Evolutionary conservation across 2,329 filamentous ascomycete species (phyloP), one percentile per base, ranked within the genome.

Genomic region (Monilinia fructicola): DNA sequence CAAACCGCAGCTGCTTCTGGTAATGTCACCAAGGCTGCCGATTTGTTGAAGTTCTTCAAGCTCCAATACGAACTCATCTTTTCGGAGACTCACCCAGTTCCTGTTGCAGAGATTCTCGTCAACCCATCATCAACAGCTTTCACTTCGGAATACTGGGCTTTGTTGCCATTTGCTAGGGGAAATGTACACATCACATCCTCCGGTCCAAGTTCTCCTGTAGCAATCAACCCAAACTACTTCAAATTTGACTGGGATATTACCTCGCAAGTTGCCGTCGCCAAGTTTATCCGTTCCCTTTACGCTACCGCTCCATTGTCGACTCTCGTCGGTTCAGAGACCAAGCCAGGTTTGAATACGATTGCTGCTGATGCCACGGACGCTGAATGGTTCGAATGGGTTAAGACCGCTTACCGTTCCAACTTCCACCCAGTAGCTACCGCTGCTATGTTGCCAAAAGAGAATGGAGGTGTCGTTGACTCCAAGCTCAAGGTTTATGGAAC

Each of bases 161-260:
- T 83, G 60, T 81, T 81, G 59, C 76, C 86, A 0, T 83, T 85
- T 73, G 83, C 83, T 2, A 81, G 84, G 0, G 86, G 86, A 2
- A 79, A 78, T 48, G 81, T 85, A 56, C 86, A 88, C 76, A 84
- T 87, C 69, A 72, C 73, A 5, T 76, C 77, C 2, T 62, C 77
- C 0, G 75, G 79, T 28, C 70, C 78, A 12, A 71, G 74, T 6
- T 77, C 77, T 2, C 69, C 75, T 11, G 79, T 81, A 0, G 75
- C 79, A 12, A 85, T 85, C 73, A 80, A 86, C 67, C 81, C 82
- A 2, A 80, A 79, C 23, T 85, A 80, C 76, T 65, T 31, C 54
- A 60, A 60, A 44, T 10, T 65, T 16, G 63, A 65, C 31, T 65
- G 44, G 26, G 63, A 65, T 40, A 31, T 60, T 5, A 40, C 31